Percentiles rank a stretch among this genome's conserved stretches.
These are phyloP conservation scores for Teratosphaeria pseudoeucalypti DNA, from an alignment of 2,329 filamentous ascomycete genomes.

Conservation along the genomic window DNA sequence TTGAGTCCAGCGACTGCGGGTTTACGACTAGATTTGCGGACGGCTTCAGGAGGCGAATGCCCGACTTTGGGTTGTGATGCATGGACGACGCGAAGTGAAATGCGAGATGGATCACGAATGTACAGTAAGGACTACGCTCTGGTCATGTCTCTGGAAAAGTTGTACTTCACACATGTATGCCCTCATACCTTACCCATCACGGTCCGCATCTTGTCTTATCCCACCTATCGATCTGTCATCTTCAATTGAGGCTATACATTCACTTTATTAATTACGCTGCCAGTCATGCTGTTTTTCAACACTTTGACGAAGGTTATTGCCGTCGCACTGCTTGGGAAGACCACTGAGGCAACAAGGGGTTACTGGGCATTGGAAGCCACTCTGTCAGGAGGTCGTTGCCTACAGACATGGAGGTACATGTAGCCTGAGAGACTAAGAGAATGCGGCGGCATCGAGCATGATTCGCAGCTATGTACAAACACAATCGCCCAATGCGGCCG, in stretches of 20 bases:
- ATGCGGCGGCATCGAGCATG: not conserved
- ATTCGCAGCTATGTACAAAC: not conserved
- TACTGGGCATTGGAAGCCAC: no score
- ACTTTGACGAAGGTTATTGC: no score
- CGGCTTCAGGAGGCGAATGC: not conserved
- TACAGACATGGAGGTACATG: not conserved
- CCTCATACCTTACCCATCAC: not conserved
- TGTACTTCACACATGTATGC: not conserved
- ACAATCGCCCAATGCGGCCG: not conserved
- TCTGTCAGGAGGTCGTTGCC: no score
- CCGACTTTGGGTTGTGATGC: not conserved
- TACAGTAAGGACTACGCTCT: not conserved
- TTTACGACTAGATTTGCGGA: slow-evolving; percentile 11
- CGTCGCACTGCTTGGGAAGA: no score
- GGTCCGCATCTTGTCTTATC: not conserved
- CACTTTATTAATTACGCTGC: not conserved
- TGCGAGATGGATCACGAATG: not conserved
- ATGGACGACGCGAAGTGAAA: not conserved
- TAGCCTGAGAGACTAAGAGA: not conserved
- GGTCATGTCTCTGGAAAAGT: not conserved
- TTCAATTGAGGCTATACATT: not conserved
- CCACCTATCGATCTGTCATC: not conserved
- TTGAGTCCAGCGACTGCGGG: slow-evolving; percentile 20
- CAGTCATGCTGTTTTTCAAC: not conserved
- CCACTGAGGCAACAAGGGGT: no score